phyloP scores from a whole-genome alignment of 306 rosid genomes.

The Prunus salicina region DNA sequence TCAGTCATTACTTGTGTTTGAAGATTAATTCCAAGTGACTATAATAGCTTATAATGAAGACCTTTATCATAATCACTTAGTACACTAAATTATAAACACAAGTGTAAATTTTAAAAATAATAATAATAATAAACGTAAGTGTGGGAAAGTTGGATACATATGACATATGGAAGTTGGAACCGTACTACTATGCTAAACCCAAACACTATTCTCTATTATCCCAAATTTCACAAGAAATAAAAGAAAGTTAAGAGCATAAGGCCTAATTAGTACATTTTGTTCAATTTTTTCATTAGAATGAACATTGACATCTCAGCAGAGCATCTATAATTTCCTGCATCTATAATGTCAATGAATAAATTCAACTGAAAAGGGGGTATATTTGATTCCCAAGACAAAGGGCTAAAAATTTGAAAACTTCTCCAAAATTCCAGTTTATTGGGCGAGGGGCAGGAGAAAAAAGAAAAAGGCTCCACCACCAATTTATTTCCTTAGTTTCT shows the following conservation, averaged over 20 bases:
- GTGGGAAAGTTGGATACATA: neutral
- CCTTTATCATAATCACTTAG: neutral
- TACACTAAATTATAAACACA: neutral
- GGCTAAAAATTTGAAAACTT: no score
- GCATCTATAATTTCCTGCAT: neutral
- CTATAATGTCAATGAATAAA: neutral
- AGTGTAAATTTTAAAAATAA: no score
- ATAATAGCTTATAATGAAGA: neutral
- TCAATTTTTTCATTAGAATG: neutral
- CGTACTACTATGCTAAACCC: neutral
- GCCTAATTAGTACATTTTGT: neutral
- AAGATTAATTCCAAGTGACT: neutral
- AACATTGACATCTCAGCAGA: neutral
- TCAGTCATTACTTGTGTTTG: neutral
- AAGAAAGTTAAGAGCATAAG: neutral
- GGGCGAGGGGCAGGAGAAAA: no score
- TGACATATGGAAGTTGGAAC: neutral
- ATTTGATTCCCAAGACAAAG: no score
- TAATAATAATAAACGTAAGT: no score
- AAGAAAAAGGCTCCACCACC: no score
- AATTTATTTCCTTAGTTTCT: no score
- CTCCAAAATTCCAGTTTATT: no score
- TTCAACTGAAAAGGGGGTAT: no score
- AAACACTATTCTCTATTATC: slow-evolving; percentile 4
- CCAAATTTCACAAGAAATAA: neutral